Evolutionary conservation across 2,329 filamentous ascomycete species (phyloP), one percentile per base, ranked within the genome.

Genomic region (Colletotrichum camelliae): DNA sequence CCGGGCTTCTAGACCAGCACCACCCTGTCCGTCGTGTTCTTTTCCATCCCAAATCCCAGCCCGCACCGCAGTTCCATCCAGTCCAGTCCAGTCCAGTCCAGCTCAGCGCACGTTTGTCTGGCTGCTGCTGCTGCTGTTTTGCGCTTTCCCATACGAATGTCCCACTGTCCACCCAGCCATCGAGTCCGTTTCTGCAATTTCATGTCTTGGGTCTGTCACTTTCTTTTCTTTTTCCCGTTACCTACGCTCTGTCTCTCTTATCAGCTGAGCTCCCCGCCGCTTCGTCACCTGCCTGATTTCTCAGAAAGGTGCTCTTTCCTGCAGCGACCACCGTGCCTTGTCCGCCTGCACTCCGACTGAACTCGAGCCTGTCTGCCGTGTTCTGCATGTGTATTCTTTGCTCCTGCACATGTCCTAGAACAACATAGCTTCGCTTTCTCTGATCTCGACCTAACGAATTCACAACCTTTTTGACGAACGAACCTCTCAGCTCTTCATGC

Each of bases 1-100:
- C 70, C 58, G 64, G 69, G 37, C 58, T 76, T 72, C 70, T 69
- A 74, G 70, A 65, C 74, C 70, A 74, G 60, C 67, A 60, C 16
- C 15, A 31, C 58, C 72, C 61, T 24, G 72, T 43, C 58, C 33
- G 67, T 74, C 72, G 58, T 74, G 67, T 66, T 74, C 72, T 52
- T 70, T 61, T 65, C 61, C 69, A 61, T 27, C 61, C 60, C 31
- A 31, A 31, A 55, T 52, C 67, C 71, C 43, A 66, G 69, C 31
- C 71, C 5, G 37, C 48, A 27, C 24, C 24, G 24, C 24, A 24
- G 57, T 70, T 2, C 43, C 58, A 24, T 15, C 52, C 52, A 2
- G 3, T 21, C 24, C 24, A 24, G 24, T 24, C 24, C 24, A 58
- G 35, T 12, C 60, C 60, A 71, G 71, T 57, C 67, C 43, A 52